Evolutionary conservation across 495 filamentous ascomycete species (phyloP), one percentile per base, ranked within the genome.

Genomic region (Penicillium lividum): DNA sequence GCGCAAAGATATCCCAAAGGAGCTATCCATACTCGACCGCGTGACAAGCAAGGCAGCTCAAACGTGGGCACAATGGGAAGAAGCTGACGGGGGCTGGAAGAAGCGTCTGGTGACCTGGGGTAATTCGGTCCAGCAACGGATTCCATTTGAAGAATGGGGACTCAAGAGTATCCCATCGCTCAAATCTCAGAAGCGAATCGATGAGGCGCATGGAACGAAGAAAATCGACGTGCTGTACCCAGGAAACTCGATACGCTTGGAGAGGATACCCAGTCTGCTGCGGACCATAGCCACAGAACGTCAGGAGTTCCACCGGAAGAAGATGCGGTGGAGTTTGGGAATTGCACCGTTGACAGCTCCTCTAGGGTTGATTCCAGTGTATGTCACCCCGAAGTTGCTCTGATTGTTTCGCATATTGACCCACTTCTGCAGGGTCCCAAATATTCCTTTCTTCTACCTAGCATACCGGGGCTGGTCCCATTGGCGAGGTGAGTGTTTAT

Each of bases 371-470:
- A 73, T 98, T 40, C 94, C 94, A 38, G 54, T 98, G 92, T 96
- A 84, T 72, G 90, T 71, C 8, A 15, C 40, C 15, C 40, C 6
- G 16, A 16, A 18, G 25, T 42, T 53, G 42, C 29, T 33, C 7
- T 34, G 3, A 27, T 46, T 8, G 22, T 47, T 13, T 4, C 15
- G 15, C 13, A 4, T 33, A 8, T 34, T 51, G 48, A 51, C 48
- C 11, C 15, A 28, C 54, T 33, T 27, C 5, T 53, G 13, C 56
- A 96, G 92, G 45, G 77, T 97, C 60, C 93, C 93, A 7, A 97
- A 97, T 68, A 79, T 98, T n/a, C 94, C 94, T 27, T 98, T 98
- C 78, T 97, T 98, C 78, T 99, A 98, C 68, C 78, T 97, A 16
- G 82, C 80, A 2, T 99, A 95, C 73, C 81, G 94, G 64, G 84